phyloP scores from a whole-genome alignment of 192 early-diverging fungal species.

The Backusella mclennaniae region DNA sequence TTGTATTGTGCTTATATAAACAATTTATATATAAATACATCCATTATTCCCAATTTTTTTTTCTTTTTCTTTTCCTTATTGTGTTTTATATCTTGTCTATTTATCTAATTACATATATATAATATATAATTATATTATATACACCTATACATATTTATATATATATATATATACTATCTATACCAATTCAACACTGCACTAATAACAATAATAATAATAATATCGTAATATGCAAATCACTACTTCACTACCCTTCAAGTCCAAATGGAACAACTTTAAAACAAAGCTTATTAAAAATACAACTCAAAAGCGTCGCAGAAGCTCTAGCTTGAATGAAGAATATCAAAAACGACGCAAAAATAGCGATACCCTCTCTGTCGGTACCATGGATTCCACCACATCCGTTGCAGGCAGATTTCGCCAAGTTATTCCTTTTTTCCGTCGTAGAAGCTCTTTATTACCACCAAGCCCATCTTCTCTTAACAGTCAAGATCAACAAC shows the following conservation, averaged over 20 bases:
- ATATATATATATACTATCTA: neutral
- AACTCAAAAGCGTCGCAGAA: neutral
- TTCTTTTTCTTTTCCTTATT: neutral
- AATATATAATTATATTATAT: neutral
- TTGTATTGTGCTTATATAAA: neutral
- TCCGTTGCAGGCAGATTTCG: slow-evolving; percentile 11
- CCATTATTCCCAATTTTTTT: neutral
- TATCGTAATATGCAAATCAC: neutral
- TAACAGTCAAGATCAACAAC: neutral
- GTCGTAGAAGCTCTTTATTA: neutral
- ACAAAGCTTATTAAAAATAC: neutral
- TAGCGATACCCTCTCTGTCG: slow-evolving; percentile 10
- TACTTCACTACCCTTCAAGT: slow-evolving; percentile 11
- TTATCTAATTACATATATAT: neutral
- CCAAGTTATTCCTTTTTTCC: slow-evolving; percentile 7
- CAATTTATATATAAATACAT: neutral
- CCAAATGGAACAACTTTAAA: slow-evolving; percentile 5
- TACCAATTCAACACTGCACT: neutral
- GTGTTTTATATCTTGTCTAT: neutral
- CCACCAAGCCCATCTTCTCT: neutral
- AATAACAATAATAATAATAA: neutral
- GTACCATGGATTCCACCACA: neutral
- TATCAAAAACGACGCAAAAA: neutral
- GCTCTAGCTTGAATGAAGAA: neutral
- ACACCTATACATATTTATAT: neutral